Evolutionary conservation across 345 rosid genomes (phyloP), one percentile per base, ranked within the genome.

Genomic region (Eucalyptus cloeziana): DNA sequence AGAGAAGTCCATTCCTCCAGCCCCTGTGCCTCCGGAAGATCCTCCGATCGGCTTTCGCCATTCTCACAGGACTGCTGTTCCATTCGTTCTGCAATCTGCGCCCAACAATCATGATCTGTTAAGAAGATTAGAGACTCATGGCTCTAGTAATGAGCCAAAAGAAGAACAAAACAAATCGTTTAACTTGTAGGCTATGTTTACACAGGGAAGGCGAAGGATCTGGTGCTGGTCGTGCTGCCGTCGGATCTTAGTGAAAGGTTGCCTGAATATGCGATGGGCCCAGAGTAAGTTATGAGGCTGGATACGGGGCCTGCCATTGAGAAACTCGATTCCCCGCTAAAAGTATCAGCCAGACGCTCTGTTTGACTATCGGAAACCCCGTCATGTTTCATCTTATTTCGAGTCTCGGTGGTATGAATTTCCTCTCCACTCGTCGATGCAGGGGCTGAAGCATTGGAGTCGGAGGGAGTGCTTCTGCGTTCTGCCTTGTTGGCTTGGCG

Each of bases 141-240:
- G 81, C 45, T 33, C 81, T 21, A 21, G 27, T 10, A 37, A 19
- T 21, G 83, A 76, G 47, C 25, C 87, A 12, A 4, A 54, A 30
- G 5, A 14, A 44, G 81, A 87, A 21, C 44, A 47, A 90, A n/a
- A 87, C 62, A 49, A 49, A 62, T 52, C 15, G 13, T 47, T 89
- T 37, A 85, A 79, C 89, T 62, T 86, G 83, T 22, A 76, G 83
- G 49, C 58, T 47, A 30, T 71, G 49, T 30, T 90, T 94, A 98
- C 99, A 94, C 71, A 1, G 99, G 99, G 91, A 98, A 98, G 88
- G 99, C 98, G 27, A 98, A 98, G 49, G 99, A 98, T 89, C 97
- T 95, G 87, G 95, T 94, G 91, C 99, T 98, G 3, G 99, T 94
- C 24, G 98, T 94, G 94, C 99, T 98, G 95, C 98, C 95, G 87